Percentiles rank a stretch among this genome's conserved stretches.
phyloP scores from a whole-genome alignment of 768 basidiomycete genomes.

The Russula ochroleuca region DNA sequence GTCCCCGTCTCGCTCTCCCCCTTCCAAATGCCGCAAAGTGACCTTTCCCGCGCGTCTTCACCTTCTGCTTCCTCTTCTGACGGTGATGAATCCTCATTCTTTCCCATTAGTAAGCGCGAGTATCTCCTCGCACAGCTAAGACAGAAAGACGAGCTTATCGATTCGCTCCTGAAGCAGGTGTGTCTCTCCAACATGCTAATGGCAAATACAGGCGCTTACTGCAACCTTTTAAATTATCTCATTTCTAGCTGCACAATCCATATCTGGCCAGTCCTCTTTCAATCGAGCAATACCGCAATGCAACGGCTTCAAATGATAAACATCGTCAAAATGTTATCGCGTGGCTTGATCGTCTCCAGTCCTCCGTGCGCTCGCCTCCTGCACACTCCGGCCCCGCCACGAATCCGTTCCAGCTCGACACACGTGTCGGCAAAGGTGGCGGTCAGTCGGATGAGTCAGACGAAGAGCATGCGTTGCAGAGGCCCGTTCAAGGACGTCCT shows the following conservation, averaged over 20 bases:
- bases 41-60: conserved; percentile 2
- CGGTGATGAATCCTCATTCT: conserved; percentile 30
- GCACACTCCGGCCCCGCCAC: conserved; percentile 40
- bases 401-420: conserved; percentile 42
- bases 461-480: conserved; percentile 8
- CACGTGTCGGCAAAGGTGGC: conserved; percentile 31
- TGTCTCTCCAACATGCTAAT: conserved; percentile 27
- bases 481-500: conserved; percentile 5
- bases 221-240: not conserved
- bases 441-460: conserved; percentile 34
- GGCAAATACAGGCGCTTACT: not conserved
- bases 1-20: conserved; percentile 31
- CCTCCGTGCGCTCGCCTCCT: conserved; percentile 50
- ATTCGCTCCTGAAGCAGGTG: conserved; percentile 79
- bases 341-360: conserved; percentile 69
- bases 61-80: conserved; percentile 10
- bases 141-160: conserved; percentile 85
- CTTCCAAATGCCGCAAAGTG: no score
- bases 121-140: conserved; percentile 80
- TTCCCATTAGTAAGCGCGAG: conserved; percentile 67
- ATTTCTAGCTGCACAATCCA: conserved; percentile 60
- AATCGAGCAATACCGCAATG: conserved; percentile 73
- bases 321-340: conserved; percentile 64
- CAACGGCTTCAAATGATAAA: conserved; percentile 69
- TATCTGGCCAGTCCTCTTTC: conserved; percentile 75